These are phyloP conservation scores for Noccaea caerulescens DNA, from an alignment of 345 rosid genomes.

Conservation along the genomic window DNA sequence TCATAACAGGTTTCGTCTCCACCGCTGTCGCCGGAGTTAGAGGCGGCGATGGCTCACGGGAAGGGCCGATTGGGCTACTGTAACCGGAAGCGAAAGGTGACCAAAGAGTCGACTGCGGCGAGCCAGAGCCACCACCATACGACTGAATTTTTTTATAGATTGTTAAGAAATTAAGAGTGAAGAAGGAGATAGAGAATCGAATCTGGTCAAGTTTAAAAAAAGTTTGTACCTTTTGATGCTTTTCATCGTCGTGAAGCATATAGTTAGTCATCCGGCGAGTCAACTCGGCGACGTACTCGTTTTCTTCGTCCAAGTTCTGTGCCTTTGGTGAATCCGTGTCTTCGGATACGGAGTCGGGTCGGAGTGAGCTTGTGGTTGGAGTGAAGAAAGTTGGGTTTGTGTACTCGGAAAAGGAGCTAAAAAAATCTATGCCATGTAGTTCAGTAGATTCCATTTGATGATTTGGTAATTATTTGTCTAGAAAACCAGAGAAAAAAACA, in stretches of 20 bases:
- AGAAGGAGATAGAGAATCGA: constrained; percentile 16
- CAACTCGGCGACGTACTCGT: constrained; percentile 65
- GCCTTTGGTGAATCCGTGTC: constrained; percentile 23
- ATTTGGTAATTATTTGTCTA: not conserved
- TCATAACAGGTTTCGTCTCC: constrained; percentile 32
- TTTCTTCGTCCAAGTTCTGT: constrained; percentile 55
- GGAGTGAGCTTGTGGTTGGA: constrained; percentile 38
- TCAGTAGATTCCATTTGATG: constrained; percentile 45
- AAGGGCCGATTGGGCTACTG: constrained; percentile 43
- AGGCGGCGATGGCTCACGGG: constrained; percentile 51
- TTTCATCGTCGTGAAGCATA: constrained; percentile 55
- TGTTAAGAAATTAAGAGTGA: not conserved
- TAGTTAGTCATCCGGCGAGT: constrained; percentile 80
- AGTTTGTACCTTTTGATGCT: constrained; percentile 36
- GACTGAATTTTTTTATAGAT: constrained; percentile 32
- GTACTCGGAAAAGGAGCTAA: constrained; percentile 26
- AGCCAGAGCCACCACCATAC: constrained; percentile 45
- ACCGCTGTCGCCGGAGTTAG: constrained; percentile 37
- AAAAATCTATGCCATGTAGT: constrained; percentile 32
- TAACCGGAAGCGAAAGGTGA: constrained; percentile 47
- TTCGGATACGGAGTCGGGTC: constrained; percentile 14
- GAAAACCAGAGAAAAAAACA: constrained; percentile 1
- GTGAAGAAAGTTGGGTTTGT: constrained; percentile 38
- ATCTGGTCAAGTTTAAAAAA: constrained; percentile 18
- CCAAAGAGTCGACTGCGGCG: constrained; percentile 55